Percentiles rank a stretch among this genome's conserved stretches.
Conservation (phyloP, 768 basidiomycete species). For the Suillus americanus region DNA sequence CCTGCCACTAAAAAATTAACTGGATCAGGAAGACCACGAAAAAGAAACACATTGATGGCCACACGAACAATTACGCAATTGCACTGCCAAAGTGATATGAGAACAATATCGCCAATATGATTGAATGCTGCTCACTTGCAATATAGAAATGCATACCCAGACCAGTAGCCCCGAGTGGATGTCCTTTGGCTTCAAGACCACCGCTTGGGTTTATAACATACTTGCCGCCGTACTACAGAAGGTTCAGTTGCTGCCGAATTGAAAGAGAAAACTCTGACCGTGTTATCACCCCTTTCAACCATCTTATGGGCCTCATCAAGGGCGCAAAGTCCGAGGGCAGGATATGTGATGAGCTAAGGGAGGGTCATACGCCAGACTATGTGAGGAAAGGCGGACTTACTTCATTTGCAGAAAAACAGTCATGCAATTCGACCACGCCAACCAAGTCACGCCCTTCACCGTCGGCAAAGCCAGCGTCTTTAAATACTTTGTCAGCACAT, state of each 20-base stretch:
- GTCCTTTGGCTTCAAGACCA: conserved; percentile 86
- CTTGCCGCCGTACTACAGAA: conserved; percentile 72
- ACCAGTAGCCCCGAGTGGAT: conserved; percentile 82
- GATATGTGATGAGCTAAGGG: conserved; percentile 72
- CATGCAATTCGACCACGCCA: conserved; percentile 84
- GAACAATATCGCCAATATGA: neutral
- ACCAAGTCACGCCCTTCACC: conserved; percentile 69
- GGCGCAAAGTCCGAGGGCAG: conserved; percentile 73
- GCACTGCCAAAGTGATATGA: conserved; percentile 46
- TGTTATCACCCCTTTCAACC: conserved; percentile 77
- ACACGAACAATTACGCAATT: conserved; percentile 61
- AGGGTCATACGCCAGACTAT: neutral
- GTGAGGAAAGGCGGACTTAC: conserved; percentile 33
- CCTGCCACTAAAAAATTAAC: conserved; percentile 60
- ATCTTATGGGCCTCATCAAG: conserved; percentile 69
- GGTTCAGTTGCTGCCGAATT: neutral
- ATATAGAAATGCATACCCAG: conserved; percentile 89
- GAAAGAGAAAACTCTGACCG: conserved; percentile 42
- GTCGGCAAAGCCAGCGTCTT: conserved; percentile 63
- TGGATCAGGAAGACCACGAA: neutral
- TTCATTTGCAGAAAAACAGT: conserved; percentile 85
- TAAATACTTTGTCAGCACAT: conserved; percentile 68
- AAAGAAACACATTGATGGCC: conserved; percentile 11
- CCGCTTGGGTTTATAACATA: conserved; percentile 85
- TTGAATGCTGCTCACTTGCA: conserved; percentile 49